Conservation (phyloP, 2,329 filamentous ascomycete genomes). For the Ceratocystis harringtonii region DNA sequence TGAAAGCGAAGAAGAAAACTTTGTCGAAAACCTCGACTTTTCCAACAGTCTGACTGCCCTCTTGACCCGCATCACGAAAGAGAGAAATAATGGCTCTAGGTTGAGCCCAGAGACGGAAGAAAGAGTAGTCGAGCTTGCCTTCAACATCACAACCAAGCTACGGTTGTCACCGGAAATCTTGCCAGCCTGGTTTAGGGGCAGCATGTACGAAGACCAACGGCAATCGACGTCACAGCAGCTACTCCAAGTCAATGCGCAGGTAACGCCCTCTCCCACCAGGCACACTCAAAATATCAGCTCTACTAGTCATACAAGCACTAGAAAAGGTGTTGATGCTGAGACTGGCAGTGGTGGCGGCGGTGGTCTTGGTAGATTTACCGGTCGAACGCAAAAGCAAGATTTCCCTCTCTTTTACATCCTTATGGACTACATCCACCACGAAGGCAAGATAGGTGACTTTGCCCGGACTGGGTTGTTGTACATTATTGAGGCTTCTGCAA, state of each 20-base stretch:
- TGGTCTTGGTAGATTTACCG: slow-evolving; percentile 64
- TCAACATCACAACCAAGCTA: slow-evolving; percentile 95
- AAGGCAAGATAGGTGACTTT: slow-evolving; percentile 90
- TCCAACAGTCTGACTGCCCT: slow-evolving; percentile 78
- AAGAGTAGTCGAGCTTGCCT: slow-evolving; percentile 79
- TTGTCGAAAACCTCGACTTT: slow-evolving; percentile 75
- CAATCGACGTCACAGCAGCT: slow-evolving; percentile 16
- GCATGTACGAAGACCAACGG: slow-evolving; percentile 22
- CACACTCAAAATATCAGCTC: slow-evolving; percentile 19
- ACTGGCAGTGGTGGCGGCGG: slow-evolving; percentile 31
- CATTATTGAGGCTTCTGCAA: slow-evolving; percentile 84
- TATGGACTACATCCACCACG: slow-evolving; percentile 92
- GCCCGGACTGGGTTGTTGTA: slow-evolving; percentile 86
- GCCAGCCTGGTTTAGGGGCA: slow-evolving; percentile 75
- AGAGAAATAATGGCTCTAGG: slow-evolving; percentile 46
- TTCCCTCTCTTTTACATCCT: slow-evolving; percentile 93
- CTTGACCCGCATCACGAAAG: slow-evolving; percentile 60
- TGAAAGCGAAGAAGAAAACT: slow-evolving; percentile 91
- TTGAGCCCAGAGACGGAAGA: slow-evolving; percentile 69
- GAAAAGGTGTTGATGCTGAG: slow-evolving; percentile 2
- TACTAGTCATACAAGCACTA: slow-evolving; percentile 10
- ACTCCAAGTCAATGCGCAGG: not conserved
- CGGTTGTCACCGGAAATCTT: slow-evolving; percentile 74
- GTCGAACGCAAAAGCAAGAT: slow-evolving; percentile 74
- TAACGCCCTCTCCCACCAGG: not conserved